Evolutionary conservation across 139 green algal genomes (phyloP).

Genomic region (Chlamydomonas incerta): DNA sequence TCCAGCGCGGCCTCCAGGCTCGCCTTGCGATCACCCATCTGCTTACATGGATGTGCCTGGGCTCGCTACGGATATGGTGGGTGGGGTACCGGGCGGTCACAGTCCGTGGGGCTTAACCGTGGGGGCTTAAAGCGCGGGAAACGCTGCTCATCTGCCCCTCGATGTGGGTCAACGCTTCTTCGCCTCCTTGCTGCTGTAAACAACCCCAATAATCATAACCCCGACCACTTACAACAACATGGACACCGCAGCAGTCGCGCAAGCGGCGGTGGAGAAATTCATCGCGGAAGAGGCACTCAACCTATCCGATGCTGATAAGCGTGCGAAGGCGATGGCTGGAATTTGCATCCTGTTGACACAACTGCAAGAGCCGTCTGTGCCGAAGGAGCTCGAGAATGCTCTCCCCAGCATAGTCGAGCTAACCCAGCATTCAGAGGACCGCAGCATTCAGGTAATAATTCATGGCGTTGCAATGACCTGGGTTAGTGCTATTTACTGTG

Average conservation of each 20-base stretch:
- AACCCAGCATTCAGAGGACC: background rate
- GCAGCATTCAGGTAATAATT: background rate
- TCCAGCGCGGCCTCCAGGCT: slow-evolving; percentile 21
- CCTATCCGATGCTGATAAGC: background rate
- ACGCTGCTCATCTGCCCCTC: no score
- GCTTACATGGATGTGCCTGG: no score
- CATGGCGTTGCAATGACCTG: no score
- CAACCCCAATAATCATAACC: no score
- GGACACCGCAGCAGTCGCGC: slow-evolving; percentile 4
- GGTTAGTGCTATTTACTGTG: no score
- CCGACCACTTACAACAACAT: background rate
- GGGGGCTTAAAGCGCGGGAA: no score
- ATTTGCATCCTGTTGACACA: slow-evolving; percentile 16
- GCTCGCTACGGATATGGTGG: no score
- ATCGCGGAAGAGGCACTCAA: background rate
- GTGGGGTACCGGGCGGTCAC: no score
- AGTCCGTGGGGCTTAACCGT: no score
- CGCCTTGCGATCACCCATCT: no score
- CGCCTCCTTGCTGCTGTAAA: no score
- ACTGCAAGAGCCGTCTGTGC: slow-evolving; percentile 20
- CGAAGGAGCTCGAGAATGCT: background rate
- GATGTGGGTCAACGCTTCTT: no score
- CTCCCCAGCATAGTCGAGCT: background rate
- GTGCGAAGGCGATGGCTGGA: slow-evolving; percentile 14
- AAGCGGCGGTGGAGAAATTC: background rate